Evolutionary conservation across 352 stramenopile species (phyloP), one percentile per base, ranked within the genome.

Genomic region (Globisporangium paroecandrum): DNA sequence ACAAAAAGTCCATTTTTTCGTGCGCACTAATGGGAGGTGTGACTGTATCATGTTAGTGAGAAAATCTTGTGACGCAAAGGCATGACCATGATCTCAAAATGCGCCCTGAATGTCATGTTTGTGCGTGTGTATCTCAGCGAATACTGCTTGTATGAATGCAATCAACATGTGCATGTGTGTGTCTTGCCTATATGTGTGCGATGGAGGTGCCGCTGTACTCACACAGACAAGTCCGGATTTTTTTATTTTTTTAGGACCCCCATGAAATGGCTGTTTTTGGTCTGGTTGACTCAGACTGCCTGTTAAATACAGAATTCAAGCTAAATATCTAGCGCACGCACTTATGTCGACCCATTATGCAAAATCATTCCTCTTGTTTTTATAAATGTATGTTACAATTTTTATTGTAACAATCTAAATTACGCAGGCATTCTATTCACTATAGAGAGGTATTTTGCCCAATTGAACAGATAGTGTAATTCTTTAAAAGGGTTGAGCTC

Each of bases 171-270:
- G 15, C 18, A 24, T 53, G 46, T 53, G 46, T 53, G 46, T 53
- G 1, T 53, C 46, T 53, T 53, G 46, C 15, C 15, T 53, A 53
- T 53, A 53, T 53, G 46, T 53, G 46, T 53, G 46, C 18, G 15
- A 53, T 53, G 46, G 46, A 53, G 46, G 46, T 24, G 46, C 18
- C 15, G 46, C 25, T 53, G 15, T 53, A 53, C 46, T 53, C 46
- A 53, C 18, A 53, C 46, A 53, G 15, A 25, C 46, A 53, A 25
- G 46, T 53, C 46, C 46, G 46, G 15, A 53, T 53, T 53, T 53
- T 53, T 53, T 53, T 53, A n/a, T n/a, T n/a, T n/a, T n/a, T n/a
- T 53, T 53, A 53, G 15, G 46, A 53, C 46, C 46, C 46, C 46
- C n/a, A n/a, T n/a, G n/a, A n/a, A n/a, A n/a, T n/a, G n/a, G n/a